phyloP scores from a whole-genome alignment of 139 green algal genomes.

The Volvox africanus region DNA sequence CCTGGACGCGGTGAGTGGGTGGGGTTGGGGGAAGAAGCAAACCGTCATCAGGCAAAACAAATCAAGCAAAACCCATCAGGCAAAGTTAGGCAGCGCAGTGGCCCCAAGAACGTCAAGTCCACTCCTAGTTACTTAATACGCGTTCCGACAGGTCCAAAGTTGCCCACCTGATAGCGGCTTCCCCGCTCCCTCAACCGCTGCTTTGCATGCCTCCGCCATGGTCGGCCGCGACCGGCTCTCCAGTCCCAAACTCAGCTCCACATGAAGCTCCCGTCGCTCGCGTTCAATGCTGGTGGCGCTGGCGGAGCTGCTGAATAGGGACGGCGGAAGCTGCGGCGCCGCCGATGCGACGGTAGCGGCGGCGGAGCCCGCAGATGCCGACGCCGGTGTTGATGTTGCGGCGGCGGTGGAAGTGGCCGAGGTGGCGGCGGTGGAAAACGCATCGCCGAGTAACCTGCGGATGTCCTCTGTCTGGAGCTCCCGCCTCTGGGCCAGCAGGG shows the following conservation, averaged over 20 bases:
- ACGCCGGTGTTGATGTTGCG: not conserved
- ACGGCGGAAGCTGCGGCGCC: not conserved
- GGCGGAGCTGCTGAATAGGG: slow-evolving; percentile 26
- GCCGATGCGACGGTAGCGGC: not conserved
- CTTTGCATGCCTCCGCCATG: slow-evolving; percentile 8
- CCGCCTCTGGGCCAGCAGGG: slow-evolving; percentile 52
- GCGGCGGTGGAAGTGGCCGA: not conserved
- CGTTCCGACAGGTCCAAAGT: too few relatives aligned
- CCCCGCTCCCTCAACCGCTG: slow-evolving; percentile 23
- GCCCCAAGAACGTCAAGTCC: too few relatives aligned
- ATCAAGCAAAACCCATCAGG: too few relatives aligned
- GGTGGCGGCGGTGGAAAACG: not conserved
- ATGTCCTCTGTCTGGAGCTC: slow-evolving; percentile 56
- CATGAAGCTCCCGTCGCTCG: slow-evolving; percentile 47
- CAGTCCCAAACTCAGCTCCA: slow-evolving; percentile 46
- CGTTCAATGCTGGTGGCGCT: slow-evolving; percentile 37
- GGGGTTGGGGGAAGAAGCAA: too few relatives aligned
- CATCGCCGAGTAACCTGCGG: not conserved
- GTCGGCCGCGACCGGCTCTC: not conserved
- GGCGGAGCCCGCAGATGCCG: not conserved
- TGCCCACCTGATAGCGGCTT: slow-evolving; percentile 48
- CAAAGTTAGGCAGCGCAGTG: not conserved
- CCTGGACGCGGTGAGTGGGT: not conserved
- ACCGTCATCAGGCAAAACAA: too few relatives aligned
- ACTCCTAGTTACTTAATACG: not conserved